Base-by-base conservation (phyloP, 2,329 filamentous ascomycete species). In the Boeremia exigua region DNA sequence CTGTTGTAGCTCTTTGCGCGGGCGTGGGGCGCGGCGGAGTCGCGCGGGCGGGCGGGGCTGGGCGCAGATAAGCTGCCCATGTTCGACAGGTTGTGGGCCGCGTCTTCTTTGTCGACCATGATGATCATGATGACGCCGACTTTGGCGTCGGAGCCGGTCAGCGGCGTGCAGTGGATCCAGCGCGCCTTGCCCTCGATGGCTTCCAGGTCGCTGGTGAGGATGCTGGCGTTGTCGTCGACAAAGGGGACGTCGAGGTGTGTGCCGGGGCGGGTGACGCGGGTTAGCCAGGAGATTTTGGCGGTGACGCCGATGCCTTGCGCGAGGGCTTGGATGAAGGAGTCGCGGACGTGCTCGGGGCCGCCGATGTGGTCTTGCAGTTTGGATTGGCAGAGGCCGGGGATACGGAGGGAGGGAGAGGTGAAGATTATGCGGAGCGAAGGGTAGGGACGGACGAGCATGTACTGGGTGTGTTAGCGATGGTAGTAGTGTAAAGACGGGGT, bases 51-150 rank as follows among this genome's bases (percentile, higher is more conserved):
- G n/a, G 19, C 10, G 11, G 36, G 12, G 6, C 40, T 32, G 8
- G 25, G 28, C 15, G 30, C 30, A 9, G 38, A 19, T 9, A 53
- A 10, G 4, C 10, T n/a, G 27, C 37, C 15, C 6, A 29, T 15
- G 14, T 11, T 43, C 0, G 47, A 19, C 29, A 51, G n/a, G n/a
- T n/a, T 51, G 32, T 45, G 19, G 11, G 9, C 8, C 2, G 9
- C 19, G 9, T 89, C 86, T 48, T 87, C 30, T 30, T 48, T 84
- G 56, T 91, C 87, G 1, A 90, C 85, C 45, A 92, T 81, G 1
- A 91, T 81, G 10, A 91, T 80, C 86, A 92, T 89, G 87, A 88
- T 91, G 0, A 90, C 88, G 29, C 89, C 89, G 0, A 91, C 83
- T 4, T 83, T 79, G 1, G 85, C 84, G 64, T 88, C 87, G 27